Conservation (phyloP, 495 filamentous ascomycete genomes). For the Penicillium canescens region DNA sequence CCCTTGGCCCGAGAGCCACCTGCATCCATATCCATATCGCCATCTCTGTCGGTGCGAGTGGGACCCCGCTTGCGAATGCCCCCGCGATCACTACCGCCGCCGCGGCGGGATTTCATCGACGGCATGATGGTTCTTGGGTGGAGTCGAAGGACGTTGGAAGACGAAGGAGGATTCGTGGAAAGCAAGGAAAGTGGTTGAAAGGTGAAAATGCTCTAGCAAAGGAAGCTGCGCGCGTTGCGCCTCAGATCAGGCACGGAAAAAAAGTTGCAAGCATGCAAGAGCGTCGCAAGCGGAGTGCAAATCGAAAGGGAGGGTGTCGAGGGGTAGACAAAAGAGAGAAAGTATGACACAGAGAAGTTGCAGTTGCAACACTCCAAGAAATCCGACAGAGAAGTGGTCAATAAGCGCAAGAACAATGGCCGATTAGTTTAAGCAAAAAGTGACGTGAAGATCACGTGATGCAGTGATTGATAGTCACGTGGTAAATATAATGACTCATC, state of each 20-base stretch:
- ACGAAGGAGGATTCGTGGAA: not conserved
- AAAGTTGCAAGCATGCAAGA: constrained; percentile 24
- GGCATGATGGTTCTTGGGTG: constrained; percentile 27
- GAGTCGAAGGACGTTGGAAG: constrained; percentile 5
- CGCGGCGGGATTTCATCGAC: constrained; percentile 36
- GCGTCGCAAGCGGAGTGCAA: not conserved
- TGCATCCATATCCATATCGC: constrained; percentile 78
- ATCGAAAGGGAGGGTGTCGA: not conserved
- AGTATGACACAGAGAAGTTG: constrained; percentile 1
- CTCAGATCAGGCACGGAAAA: constrained; percentile 16
- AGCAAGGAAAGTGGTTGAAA: constrained; percentile 1
- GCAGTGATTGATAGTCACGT: constrained; percentile 1
- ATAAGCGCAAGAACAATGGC: constrained; percentile 8
- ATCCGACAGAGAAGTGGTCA: not conserved
- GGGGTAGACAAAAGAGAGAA: constrained; percentile 1
- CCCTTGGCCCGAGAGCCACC: constrained; percentile 39
- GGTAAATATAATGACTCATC: constrained; percentile 14
- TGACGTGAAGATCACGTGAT: constrained; percentile 31
- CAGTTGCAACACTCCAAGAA: not conserved
- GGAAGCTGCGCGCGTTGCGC: constrained; percentile 30
- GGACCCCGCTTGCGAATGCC: constrained; percentile 71
- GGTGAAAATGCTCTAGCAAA: constrained; percentile 10
- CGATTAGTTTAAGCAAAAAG: constrained; percentile 24
- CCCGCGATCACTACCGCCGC: constrained; percentile 48
- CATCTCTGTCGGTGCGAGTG: constrained; percentile 70